Evolutionary conservation across 352 stramenopile species (phyloP).

Genomic region (Phytophthora quininea): DNA sequence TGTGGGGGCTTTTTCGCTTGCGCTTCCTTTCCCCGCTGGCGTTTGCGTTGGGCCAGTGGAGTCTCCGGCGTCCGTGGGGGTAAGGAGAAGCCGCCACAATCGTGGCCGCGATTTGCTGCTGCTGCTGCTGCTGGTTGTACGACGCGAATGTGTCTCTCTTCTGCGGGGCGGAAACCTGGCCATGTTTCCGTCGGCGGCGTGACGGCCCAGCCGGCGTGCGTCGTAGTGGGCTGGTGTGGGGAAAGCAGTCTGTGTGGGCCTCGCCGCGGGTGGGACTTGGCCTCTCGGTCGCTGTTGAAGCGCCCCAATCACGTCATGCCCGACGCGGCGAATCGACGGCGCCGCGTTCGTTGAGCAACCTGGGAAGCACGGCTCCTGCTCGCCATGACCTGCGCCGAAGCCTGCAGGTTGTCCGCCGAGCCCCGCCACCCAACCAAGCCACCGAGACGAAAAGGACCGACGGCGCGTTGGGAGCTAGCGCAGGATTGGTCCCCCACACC

Average conservation of each 20-base stretch:
- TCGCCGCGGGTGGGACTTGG: too few species aligned
- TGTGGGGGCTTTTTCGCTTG: constrained; percentile 22
- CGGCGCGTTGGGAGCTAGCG: constrained; percentile 22
- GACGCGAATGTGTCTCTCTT: constrained; percentile 4
- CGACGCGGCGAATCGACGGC: too few species aligned
- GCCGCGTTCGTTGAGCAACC: neutral
- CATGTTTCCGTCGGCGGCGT: constrained; percentile 17
- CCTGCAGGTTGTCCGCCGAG: constrained; percentile 20
- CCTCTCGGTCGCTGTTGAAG: too few species aligned
- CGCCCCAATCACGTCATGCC: too few species aligned
- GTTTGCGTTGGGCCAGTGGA: constrained; percentile 33
- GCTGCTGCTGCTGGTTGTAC: constrained; percentile 28
- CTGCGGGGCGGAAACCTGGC: neutral
- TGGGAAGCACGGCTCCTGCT: too few species aligned
- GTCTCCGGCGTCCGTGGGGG: constrained; percentile 30
- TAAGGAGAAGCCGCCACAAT: constrained; percentile 46
- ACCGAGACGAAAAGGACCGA: constrained; percentile 32
- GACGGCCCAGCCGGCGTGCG: constrained; percentile 20
- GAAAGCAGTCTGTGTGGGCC: constrained; percentile 10
- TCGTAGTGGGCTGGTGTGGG: constrained; percentile 34
- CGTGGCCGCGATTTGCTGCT: constrained; percentile 37
- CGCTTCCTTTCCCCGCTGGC: constrained; percentile 43
- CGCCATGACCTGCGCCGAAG: neutral
- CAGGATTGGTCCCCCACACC: constrained; percentile 17
- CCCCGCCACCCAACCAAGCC: constrained; percentile 18